A percentile compares a stretch with the other conserved stretches of the same genome.
These are phyloP conservation scores for Isochrysis galbana DNA, from an alignment of 78 protist species.

Conservation along the genomic window DNA sequence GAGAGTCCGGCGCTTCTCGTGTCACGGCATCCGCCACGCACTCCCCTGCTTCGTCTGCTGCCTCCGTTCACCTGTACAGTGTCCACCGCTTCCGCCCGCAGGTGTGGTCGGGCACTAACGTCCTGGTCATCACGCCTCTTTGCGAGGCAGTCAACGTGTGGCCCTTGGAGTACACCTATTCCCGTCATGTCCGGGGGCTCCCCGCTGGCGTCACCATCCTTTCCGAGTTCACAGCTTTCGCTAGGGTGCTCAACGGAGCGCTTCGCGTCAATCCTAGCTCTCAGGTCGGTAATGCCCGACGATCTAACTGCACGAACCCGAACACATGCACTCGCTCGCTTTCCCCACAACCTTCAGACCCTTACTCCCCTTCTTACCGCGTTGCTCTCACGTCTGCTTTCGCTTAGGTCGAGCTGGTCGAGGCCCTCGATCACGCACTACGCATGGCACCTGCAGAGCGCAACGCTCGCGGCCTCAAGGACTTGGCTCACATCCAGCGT, in stretches of 20 bases:
- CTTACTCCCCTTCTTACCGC: neutral
- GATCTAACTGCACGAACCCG: too few relatives aligned
- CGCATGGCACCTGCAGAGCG: neutral
- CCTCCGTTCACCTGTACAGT: too few relatives aligned
- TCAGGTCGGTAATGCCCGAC: too few relatives aligned
- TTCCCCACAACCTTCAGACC: neutral
- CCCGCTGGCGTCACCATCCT: neutral
- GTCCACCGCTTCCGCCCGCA: too few relatives aligned
- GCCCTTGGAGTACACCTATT: conserved; percentile 74
- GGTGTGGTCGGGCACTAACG: too few relatives aligned
- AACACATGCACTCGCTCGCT: too few relatives aligned
- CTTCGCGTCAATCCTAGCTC: neutral
- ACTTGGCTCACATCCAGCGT: neutral
- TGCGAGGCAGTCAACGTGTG: conserved; percentile 89
- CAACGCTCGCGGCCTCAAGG: neutral
- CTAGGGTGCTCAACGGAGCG: neutral
- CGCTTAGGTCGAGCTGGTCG: neutral
- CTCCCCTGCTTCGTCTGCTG: too few relatives aligned
- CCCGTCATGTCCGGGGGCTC: neutral
- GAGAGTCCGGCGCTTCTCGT: too few relatives aligned
- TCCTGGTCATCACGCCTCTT: conserved; percentile 70
- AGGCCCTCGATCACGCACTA: neutral
- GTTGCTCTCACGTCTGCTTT: neutral
- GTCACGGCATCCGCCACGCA: too few relatives aligned
- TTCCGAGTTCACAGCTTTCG: neutral